A percentile compares a stretch with the other conserved stretches of the same genome.
Conservation (phyloP, 179 eudicot genomes). For the Beta macrorhiza region DNA sequence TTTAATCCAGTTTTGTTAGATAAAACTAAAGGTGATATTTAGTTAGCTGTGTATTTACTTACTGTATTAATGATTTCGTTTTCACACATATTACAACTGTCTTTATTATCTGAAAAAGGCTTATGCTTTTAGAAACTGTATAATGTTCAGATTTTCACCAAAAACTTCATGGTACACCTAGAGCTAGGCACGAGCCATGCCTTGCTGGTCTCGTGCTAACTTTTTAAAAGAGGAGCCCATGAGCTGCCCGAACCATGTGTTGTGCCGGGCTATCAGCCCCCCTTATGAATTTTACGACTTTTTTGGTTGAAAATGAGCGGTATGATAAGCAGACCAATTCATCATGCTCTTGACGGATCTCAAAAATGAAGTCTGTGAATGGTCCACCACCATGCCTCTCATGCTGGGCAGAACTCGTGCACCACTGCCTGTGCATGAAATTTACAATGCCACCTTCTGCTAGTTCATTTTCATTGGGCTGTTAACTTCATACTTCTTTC, state of each 20-base stretch:
- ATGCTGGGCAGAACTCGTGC: too few species aligned
- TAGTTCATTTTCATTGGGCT: conserved; percentile 3
- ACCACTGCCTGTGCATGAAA: background rate
- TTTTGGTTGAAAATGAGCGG: too few species aligned
- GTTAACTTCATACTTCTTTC: background rate
- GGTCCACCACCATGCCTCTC: too few species aligned
- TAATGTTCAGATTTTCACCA: background rate
- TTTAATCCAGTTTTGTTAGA: conserved; percentile 35
- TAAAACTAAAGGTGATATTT: conserved; percentile 21
- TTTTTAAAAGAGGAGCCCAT: too few species aligned
- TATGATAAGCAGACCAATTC: too few species aligned
- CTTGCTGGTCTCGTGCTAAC: too few species aligned
- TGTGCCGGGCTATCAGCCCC: too few species aligned
- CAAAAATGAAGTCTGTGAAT: too few species aligned
- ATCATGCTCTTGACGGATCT: too few species aligned
- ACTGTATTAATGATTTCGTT: conserved; percentile 4
- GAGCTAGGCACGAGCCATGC: too few species aligned
- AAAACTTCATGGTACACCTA: background rate
- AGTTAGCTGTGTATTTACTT: conserved; percentile 20
- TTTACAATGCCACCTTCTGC: background rate
- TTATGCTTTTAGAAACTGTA: background rate
- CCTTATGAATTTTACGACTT: too few species aligned
- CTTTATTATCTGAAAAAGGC: background rate
- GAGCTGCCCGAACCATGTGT: too few species aligned
- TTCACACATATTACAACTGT: background rate